Base-by-base conservation (phyloP, 306 rosid genomes). In the Prunus salicina region DNA sequence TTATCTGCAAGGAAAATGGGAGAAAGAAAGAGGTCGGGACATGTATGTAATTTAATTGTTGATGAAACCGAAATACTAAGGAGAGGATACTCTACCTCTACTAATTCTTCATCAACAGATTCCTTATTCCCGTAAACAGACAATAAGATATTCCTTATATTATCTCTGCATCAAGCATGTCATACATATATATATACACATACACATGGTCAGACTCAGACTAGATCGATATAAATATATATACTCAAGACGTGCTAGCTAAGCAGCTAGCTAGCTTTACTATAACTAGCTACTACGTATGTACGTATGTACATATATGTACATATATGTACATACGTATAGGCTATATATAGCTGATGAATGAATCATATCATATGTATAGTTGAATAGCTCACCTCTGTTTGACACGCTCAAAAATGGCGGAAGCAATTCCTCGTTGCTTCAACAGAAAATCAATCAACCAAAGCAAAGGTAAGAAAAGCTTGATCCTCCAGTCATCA, bases 401-500 rank as follows among this genome's bases (percentile, higher is more conserved):
- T 72, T 87, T 90, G 49, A 89, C 98, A 49, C 91, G 94, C 80
- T 87, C 93, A 16, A 94, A 94, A 69, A 94, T 85, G 7, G 75
- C 82, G 3, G 96, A 91, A 80, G 96, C 95, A 69, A 91, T 91
- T 74, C 82, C 79, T 63, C 74, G 81, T 83, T 88, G 98, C 6
- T 86, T 89, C 79, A 94, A 72, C 76, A 94, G 80, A 77, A 94
- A 87, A 74, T 94, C 98, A 71, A 94, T 0, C 53, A 94, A 81
- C 96, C 86, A 89, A 77, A 94, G 90, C 86, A 94, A 60, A 58
- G 98, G 97, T 25, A 89, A 74, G 25, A 90, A 62, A 12, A 94
- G 85, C 87, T 88, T 91, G 89, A 91, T 94, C 85, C 98, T 88
- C 98, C 98, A 91, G 72, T 94, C 98, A 69, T 91, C 98, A 34